Conservation (phyloP, 176 grass and related monocot species). For the Eleusine coracana region DNA sequence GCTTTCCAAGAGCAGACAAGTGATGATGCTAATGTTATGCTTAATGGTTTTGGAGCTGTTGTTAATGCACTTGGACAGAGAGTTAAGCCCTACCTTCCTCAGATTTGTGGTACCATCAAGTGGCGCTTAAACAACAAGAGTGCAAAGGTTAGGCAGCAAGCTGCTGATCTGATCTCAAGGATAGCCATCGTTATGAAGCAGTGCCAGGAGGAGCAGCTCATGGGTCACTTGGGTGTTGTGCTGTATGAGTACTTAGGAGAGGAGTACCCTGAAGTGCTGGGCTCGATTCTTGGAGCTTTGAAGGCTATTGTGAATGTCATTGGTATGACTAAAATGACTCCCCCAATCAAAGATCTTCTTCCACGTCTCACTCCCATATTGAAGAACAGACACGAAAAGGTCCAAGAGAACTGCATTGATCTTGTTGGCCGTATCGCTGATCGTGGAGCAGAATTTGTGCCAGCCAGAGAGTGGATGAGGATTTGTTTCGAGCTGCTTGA, state of each 20-base stretch:
- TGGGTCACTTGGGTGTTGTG: constrained; percentile 96
- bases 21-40: constrained; percentile 99
- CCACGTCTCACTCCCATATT: constrained; percentile 92
- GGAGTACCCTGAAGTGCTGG: constrained; percentile 97
- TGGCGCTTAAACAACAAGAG: constrained; percentile 98
- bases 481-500: constrained; percentile 98
- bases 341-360: constrained; percentile 96
- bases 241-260: constrained; percentile 96
- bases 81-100: constrained; percentile 93
- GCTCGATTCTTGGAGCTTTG: constrained; percentile 93
- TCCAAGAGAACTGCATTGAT: constrained; percentile 99
- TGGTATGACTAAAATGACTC: constrained; percentile 99
- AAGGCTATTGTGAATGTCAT: constrained; percentile 99
- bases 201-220: constrained; percentile 95
- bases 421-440: constrained; percentile 97
- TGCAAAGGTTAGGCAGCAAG: constrained; percentile 97
- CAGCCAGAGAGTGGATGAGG: constrained; percentile 98
- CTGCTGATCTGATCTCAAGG: constrained; percentile 93
- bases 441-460: constrained; percentile 96
- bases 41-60: constrained; percentile 98
- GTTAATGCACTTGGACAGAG: constrained; percentile 88
- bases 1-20: constrained; percentile 99
- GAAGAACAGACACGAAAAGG: constrained; percentile 98
- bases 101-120: constrained; percentile 99
- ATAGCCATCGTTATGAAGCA: constrained; percentile 99